Base-by-base conservation (phyloP, 78 protist species). In the Chrysochromulina tobinii region DNA sequence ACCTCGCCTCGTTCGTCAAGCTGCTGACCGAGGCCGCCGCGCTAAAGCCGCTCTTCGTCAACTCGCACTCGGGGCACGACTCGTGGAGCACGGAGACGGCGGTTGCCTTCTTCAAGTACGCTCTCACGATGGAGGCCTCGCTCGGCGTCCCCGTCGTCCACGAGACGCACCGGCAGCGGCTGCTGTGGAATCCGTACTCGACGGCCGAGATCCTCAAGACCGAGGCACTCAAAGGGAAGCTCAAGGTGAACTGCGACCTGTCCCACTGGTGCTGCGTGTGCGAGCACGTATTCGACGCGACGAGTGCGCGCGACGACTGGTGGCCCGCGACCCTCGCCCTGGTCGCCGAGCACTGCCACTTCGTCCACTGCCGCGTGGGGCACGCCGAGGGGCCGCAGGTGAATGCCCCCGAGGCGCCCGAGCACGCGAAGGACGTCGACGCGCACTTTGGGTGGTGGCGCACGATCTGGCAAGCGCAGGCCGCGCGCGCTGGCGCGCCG, bases 151-250 rank as follows among this genome's bases (percentile, higher is more conserved):
- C 54, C 21, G 6, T 81, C 66, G 87, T 55, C 18, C 66, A 57
- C 66, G 87, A 81, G 67, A 81, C 87, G 53, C 87, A 81, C 67
- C 61, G 87, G 20, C 87, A 81, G 38, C 87, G 87, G 57, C 86
- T 79, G 64, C 61, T 79, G 20, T 51, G n/a, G 53, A 3, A 11
- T 53, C 81, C 81, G 54, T 27, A 53, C 66, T 6, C 48, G 27
- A 7, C 59, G 48, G 48, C 50, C 38, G 64, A 54, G 64, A 8
- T 81, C n/a, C 79, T 69, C 51, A n/a, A 27, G 51, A 57, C 55
- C 20, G 20, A 12, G 8, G 69, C 55, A 53, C 38, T 81, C 15
- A 38, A 38, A 38, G 87, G 68, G 18, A 27, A 7, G 48, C 66
- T 81, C 21, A 81, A 81, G 87, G 14, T 81, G 38, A 81, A 81